These are phyloP conservation scores for Akanthomyces muscarius DNA, from an alignment of 2,329 filamentous ascomycete genomes.

Conservation along the genomic window DNA sequence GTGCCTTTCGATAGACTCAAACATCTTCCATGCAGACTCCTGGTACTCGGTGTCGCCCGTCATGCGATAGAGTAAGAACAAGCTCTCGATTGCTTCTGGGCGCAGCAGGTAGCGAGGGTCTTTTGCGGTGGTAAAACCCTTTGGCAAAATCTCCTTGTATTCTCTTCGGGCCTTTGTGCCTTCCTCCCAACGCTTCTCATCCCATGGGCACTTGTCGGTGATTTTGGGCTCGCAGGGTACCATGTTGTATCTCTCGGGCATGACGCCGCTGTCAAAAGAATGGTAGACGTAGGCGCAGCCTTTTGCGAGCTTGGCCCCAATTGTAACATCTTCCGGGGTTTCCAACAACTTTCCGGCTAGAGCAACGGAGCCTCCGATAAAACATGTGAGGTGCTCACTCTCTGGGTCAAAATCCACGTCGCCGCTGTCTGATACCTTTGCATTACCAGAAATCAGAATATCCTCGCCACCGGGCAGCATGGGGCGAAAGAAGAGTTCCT, in stretches of 20 bases:
- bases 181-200: slow-evolving; percentile 24
- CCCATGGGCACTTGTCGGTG: slow-evolving; percentile 32
- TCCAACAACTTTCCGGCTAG: slow-evolving; percentile 44
- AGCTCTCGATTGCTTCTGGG: slow-evolving; percentile 75
- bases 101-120: slow-evolving; percentile 60
- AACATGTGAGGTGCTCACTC: slow-evolving; percentile 47
- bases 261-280: slow-evolving; percentile 45
- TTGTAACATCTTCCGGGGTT: slow-evolving; percentile 38
- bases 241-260: slow-evolving; percentile 48
- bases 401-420: slow-evolving; percentile 27
- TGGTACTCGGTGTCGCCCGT: slow-evolving; percentile 62
- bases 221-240: slow-evolving; percentile 33
- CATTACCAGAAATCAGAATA: slow-evolving; percentile 51
- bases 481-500: slow-evolving; percentile 58
- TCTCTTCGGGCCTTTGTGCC: slow-evolving; percentile 17
- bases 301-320: slow-evolving; percentile 42
- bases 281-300: slow-evolving; percentile 52
- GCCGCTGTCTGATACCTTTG: slow-evolving; percentile 24
- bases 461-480: slow-evolving; percentile 50
- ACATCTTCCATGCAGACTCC: slow-evolving; percentile 71
- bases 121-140: slow-evolving; percentile 51
- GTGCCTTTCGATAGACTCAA: slow-evolving; percentile 54
- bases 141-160: slow-evolving; percentile 35
- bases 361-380: slow-evolving; percentile 48
- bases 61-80: slow-evolving; percentile 72